Evolutionary conservation across 1,284 basidiomycete species (phyloP).

Genomic region (Ganoderma resinaceum): DNA sequence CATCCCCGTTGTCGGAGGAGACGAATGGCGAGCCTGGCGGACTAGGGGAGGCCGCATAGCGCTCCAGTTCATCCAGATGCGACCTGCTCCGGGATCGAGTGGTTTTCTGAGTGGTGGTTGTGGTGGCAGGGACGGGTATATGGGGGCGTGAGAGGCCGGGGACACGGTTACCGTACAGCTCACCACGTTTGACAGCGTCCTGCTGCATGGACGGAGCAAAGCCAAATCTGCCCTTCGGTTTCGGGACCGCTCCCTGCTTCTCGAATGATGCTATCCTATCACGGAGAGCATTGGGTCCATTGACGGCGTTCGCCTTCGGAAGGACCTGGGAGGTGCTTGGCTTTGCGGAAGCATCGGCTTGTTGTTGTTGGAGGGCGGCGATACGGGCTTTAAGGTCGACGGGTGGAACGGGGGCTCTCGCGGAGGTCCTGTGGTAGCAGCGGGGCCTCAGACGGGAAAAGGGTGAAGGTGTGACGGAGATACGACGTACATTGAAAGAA

Average conservation of each 20-base stretch:
- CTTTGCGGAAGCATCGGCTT: slow-evolving; percentile 33
- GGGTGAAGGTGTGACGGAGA: slow-evolving; percentile 12
- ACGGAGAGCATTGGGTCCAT: slow-evolving; percentile 52
- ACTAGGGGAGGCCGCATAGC: slow-evolving; percentile 26
- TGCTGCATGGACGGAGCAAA: slow-evolving; percentile 65
- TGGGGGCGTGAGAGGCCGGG: slow-evolving; percentile 47
- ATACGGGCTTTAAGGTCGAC: slow-evolving; percentile 79
- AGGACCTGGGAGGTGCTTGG: slow-evolving; percentile 32
- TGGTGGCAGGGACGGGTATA: slow-evolving; percentile 27
- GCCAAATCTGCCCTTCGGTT: slow-evolving; percentile 76
- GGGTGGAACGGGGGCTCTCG: slow-evolving; percentile 50
- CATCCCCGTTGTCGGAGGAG: slow-evolving; percentile 25
- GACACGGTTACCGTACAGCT: slow-evolving; percentile 77
- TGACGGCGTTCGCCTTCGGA: slow-evolving; percentile 43
- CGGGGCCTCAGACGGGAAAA: slow-evolving; percentile 18
- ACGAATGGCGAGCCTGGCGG: slow-evolving; percentile 28
- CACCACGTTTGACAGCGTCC: slow-evolving; percentile 57
- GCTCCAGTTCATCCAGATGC: slow-evolving; percentile 24
- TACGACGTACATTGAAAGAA: slow-evolving; percentile 37
- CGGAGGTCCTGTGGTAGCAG: slow-evolving; percentile 37
- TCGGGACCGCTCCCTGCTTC: slow-evolving; percentile 74
- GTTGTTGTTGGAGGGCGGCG: slow-evolving; percentile 75
- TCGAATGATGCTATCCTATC: slow-evolving; percentile 83
- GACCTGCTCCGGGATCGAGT: slow-evolving; percentile 17
- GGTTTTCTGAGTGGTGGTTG: slow-evolving; percentile 17